Percentiles rank a stretch among this genome's conserved stretches.
These are phyloP conservation scores for Eucalyptus pauciflora DNA, from an alignment of 345 rosid genomes.

Conservation along the genomic window DNA sequence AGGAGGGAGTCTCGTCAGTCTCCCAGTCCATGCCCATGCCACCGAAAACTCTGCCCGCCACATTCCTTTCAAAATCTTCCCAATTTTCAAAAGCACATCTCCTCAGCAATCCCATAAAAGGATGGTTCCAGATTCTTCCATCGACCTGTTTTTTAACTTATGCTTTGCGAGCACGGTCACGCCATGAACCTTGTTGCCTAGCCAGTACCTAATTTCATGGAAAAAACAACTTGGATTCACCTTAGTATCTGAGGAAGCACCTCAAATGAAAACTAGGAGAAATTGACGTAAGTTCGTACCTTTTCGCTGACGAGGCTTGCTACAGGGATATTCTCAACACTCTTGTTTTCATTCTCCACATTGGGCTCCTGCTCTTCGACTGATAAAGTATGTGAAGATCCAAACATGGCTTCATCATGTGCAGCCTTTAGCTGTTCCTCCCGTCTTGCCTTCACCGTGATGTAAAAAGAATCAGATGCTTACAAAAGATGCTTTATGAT, in stretches of 20 bases:
- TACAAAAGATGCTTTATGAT: neutral
- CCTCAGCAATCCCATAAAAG: neutral
- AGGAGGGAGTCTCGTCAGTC: neutral
- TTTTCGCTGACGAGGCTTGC: slow-evolving; percentile 65
- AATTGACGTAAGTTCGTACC: slow-evolving; percentile 6
- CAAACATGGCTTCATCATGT: slow-evolving; percentile 95
- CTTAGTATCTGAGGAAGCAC: neutral
- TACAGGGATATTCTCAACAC: slow-evolving; percentile 15
- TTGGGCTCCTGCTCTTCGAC: slow-evolving; percentile 8
- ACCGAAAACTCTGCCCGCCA: neutral
- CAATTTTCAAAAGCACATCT: neutral
- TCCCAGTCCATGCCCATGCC: neutral
- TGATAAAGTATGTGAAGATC: slow-evolving; percentile 32
- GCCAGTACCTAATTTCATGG: slow-evolving; percentile 53
- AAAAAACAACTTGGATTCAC: neutral
- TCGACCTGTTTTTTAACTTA: neutral
- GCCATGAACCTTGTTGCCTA: slow-evolving; percentile 95
- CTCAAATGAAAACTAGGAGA: neutral
- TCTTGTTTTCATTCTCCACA: slow-evolving; percentile 14
- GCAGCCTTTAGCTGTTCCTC: slow-evolving; percentile 69
- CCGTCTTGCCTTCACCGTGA: slow-evolving; percentile 41
- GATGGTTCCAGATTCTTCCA: neutral
- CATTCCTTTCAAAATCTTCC: neutral
- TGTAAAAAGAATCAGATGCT: neutral
- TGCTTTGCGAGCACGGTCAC: slow-evolving; percentile 76